Conservation (phyloP, 768 basidiomycete species). For the Mycena chlorophos region DNA sequence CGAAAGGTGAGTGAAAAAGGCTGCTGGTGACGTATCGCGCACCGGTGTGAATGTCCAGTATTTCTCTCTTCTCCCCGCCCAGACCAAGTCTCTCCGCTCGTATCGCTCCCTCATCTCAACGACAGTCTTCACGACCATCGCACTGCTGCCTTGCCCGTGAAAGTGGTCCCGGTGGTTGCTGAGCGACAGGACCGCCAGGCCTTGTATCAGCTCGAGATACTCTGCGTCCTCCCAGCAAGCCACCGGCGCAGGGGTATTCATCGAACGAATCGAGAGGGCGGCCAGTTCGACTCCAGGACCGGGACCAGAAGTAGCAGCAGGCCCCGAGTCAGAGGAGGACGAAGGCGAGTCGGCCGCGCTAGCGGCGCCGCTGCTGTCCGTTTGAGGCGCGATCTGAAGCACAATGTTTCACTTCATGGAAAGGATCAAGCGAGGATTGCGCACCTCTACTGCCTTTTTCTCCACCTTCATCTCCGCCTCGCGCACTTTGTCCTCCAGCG, state of each 20-base stretch:
- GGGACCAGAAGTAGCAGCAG: not conserved
- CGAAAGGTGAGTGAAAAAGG: not conserved
- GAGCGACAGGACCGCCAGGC: not conserved
- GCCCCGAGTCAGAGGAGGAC: not conserved
- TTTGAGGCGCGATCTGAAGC: not conserved
- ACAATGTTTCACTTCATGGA: not conserved
- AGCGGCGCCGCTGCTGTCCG: not conserved
- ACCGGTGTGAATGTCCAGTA: conserved; percentile 11
- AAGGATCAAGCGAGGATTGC: not conserved
- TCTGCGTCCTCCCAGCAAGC: not conserved
- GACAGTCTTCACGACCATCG: conserved; percentile 5
- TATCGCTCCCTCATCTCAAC: conserved; percentile 4
- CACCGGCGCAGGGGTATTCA: not conserved
- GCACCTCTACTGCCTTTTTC: too few relatives aligned
- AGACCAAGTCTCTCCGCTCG: not conserved
- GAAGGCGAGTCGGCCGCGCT: not conserved
- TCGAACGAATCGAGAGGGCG: not conserved
- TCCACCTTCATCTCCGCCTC: not conserved
- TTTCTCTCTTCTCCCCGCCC: not conserved
- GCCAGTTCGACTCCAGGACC: not conserved
- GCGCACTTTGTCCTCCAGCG: not conserved
- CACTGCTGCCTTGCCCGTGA: conserved; percentile 3
- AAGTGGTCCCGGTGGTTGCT: conserved; percentile 1
- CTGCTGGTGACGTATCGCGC: not conserved
- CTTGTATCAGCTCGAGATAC: not conserved